Conservation (phyloP, 148 eudicot genomes). For the Arctostaphylos glauca region DNA sequence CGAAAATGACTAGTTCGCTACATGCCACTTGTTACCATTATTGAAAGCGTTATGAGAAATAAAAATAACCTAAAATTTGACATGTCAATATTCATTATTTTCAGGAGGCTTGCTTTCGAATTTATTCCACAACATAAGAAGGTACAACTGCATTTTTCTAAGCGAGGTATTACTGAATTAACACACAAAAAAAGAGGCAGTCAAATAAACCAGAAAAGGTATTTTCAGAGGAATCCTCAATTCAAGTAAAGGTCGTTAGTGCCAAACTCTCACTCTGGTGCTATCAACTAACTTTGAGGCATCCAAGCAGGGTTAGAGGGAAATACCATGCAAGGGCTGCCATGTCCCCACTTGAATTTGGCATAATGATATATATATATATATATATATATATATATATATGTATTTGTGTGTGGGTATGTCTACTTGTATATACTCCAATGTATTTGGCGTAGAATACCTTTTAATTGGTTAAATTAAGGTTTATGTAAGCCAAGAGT, state of each 20-base stretch:
- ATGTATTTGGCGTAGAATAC: neutral
- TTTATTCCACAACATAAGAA: neutral
- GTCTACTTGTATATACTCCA: neutral
- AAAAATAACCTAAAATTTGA: neutral
- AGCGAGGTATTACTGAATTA: neutral
- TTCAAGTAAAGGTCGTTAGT: neutral
- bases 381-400: too few species aligned
- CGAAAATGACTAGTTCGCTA: neutral
- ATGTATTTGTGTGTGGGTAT: neutral
- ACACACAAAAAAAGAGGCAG: neutral
- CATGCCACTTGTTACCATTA: constrained; percentile 10
- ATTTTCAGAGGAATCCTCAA: too few species aligned
- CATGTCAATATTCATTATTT: neutral
- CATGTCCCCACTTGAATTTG: neutral
- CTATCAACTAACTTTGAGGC: neutral
- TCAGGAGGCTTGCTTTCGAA: neutral
- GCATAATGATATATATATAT: neutral
- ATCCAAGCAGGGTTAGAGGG: neutral
- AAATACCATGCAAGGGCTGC: neutral
- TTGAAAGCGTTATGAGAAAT: neutral
- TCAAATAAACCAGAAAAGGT: neutral
- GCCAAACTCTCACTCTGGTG: neutral
- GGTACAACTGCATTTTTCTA: too few species aligned
- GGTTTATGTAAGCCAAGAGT: neutral
- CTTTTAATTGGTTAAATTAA: neutral